Evolutionary conservation across 1,139 yeast genomes (phyloP), one percentile per base, ranked within the genome.

Genomic region (Saccharomyces uvarum): DNA sequence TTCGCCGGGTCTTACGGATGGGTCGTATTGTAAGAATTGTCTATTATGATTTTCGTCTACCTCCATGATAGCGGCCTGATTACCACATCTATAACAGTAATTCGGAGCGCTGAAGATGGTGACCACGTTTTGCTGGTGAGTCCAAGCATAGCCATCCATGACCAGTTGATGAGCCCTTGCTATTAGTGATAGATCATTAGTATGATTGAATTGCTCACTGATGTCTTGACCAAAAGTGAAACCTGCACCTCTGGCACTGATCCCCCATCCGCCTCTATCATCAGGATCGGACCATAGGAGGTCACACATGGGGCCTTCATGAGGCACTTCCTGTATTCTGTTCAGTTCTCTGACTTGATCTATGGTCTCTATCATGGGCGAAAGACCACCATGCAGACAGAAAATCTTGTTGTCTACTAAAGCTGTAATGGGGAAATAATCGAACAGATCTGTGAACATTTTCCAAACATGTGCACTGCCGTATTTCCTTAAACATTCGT

Each of bases 51-150:
- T 84, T 73, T 89, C 99, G 72, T 91, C 98, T 59, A 93, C 96
- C 75, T 93, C 98, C 97, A 93, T 90, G 63, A 93, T 90, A 48
- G 99, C 98, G 38, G 99, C 99, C 75, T 91, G 97, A 75, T 93
- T 93, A 67, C 99, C 99, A 76, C 99, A 93, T 74, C 98, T 78
- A 71, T 88, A 93, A 72, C 97, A 93, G 72, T 93, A 93, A 73
- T 93, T 93, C 26, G 99, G 99, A 2, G 99, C 99, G 51, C 93
- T 83, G 78, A 95, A 93, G 52, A 93, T 95, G n/a, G 99, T 93
- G 38, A 88, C 95, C 56, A 89, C 90, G 58, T 83, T 81, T 71
- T 88, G 86, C 65, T 83, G 86, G 70, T 85, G 90, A 29, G 86
- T 79, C 91, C 89, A 84, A 28, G 84, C 77, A 67, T 84, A 88